These are phyloP conservation scores for Forsythia suspensa DNA, from an alignment of 257 asterid species.

Conservation along the genomic window DNA sequence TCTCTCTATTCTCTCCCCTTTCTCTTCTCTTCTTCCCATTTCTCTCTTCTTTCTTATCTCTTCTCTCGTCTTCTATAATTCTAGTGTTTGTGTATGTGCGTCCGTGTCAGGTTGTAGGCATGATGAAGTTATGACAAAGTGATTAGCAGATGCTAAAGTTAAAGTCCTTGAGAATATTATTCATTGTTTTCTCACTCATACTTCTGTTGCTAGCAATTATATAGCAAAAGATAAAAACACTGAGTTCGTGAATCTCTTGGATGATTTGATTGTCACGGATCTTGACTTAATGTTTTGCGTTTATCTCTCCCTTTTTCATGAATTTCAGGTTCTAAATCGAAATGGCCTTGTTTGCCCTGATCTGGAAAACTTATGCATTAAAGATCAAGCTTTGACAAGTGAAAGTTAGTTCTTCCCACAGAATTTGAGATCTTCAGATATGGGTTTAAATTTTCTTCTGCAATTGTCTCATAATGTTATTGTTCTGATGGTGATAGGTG, in stretches of 20 bases:
- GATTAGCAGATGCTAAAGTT: background rate
- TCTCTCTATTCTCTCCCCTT: too few species aligned
- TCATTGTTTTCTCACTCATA: too few species aligned
- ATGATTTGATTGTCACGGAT: background rate
- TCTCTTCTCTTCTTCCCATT: too few species aligned
- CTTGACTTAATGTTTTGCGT: background rate
- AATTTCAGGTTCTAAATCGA: constrained; percentile 62
- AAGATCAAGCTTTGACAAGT: constrained; percentile 77
- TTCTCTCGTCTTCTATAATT: too few species aligned
- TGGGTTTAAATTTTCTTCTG: too few species aligned
- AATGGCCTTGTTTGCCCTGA: constrained; percentile 66
- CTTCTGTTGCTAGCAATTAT: background rate
- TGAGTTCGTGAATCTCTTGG: background rate
- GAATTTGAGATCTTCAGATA: background rate
- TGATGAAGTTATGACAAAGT: background rate
- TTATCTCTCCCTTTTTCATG: constrained; percentile 13
- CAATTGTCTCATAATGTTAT: too few species aligned
- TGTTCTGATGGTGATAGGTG: constrained; percentile 47
- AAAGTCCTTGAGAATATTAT: too few species aligned
- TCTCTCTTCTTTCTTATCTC: too few species aligned
- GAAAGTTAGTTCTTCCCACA: constrained; percentile 56
- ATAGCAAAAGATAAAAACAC: background rate
- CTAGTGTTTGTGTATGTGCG: too few species aligned
- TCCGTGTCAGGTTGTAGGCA: background rate
- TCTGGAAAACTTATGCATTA: constrained; percentile 66